phyloP scores from a whole-genome alignment of 306 rosid genomes.

The Hippophae tibetana region DNA sequence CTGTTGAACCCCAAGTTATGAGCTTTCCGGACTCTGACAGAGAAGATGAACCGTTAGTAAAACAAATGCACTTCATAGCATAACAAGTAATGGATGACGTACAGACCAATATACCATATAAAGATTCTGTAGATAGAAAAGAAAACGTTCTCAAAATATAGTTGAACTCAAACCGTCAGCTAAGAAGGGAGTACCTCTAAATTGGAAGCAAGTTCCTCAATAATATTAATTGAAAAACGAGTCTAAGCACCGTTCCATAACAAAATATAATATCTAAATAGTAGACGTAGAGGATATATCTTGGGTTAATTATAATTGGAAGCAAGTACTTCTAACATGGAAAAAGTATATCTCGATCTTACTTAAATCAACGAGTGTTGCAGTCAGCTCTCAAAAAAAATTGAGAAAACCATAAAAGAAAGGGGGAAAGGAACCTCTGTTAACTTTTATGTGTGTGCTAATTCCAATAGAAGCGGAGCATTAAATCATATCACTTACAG shows the following conservation, averaged over 20 bases:
- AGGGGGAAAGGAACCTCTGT: no score
- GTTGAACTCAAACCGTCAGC: background rate
- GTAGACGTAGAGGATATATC: no score
- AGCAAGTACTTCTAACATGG: no score
- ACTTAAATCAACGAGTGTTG: no score
- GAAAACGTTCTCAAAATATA: background rate
- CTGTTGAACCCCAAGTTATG: slow-evolving; percentile 95
- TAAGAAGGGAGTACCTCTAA: no score
- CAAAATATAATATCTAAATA: background rate
- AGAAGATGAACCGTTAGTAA: slow-evolving; percentile 14
- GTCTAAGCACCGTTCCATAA: background rate
- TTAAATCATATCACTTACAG: no score
- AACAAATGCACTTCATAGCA: background rate
- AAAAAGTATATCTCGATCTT: no score
- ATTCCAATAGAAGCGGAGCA: no score
- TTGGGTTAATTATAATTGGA: no score
- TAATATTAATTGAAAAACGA: background rate
- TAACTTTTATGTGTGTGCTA: no score
- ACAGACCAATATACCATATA: background rate
- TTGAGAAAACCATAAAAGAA: no score
- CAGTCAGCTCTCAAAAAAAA: no score
- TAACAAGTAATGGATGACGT: background rate
- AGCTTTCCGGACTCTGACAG: slow-evolving; percentile 68
- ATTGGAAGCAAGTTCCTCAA: background rate
- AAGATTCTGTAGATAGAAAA: slow-evolving; percentile 8